Evolutionary conservation across 2,329 filamentous ascomycete genomes (phyloP).

Genomic region (Emmonsia crescens): DNA sequence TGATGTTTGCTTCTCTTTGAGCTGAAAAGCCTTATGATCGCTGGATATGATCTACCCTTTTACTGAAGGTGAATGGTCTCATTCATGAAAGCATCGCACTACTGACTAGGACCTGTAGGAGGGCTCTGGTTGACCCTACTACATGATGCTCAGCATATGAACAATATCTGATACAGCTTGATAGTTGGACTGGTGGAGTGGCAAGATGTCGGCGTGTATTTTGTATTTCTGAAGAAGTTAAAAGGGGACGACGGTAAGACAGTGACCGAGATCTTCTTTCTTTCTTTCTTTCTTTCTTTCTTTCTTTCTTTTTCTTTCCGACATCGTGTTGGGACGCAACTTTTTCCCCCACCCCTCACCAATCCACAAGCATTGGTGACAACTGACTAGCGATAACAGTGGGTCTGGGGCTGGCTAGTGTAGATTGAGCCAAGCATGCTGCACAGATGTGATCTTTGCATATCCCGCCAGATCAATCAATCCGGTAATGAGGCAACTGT

Average conservation of each 20-base stretch:
- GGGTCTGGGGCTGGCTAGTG: neutral
- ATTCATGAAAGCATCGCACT: neutral
- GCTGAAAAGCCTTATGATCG: neutral
- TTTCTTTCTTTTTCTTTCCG: no score
- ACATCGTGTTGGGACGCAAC: neutral
- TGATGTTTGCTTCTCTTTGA: neutral
- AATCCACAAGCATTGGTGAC: neutral
- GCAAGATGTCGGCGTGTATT: neutral
- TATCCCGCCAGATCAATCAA: neutral
- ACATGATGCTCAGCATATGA: neutral
- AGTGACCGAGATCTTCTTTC: no score
- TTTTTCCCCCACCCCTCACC: neutral
- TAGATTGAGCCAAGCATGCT: neutral
- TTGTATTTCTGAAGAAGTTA: neutral
- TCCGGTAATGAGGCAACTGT: neutral
- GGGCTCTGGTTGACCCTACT: neutral
- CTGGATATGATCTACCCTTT: neutral
- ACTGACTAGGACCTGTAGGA: neutral
- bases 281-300: no score
- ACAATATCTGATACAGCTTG: neutral
- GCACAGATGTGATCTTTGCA: neutral
- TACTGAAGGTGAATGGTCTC: neutral
- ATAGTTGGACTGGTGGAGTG: neutral
- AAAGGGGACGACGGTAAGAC: neutral
- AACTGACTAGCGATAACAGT: no score